Evolutionary conservation across 1,139 yeast genomes (phyloP).

Genomic region (Geotrichum phurueaensis): DNA sequence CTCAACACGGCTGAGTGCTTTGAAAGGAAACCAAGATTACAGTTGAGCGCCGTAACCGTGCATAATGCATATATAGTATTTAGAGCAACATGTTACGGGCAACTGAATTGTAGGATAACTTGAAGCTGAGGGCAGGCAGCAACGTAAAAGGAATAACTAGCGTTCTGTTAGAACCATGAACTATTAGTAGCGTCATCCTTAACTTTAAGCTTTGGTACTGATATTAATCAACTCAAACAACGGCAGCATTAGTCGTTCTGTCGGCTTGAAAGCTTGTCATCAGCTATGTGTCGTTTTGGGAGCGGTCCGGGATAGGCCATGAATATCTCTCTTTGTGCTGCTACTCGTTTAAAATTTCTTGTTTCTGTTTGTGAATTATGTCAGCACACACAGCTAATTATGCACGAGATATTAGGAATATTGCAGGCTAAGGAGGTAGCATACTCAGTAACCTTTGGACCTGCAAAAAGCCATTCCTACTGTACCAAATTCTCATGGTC

Average conservation of each 20-base stretch:
- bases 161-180: neutral
- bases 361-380: neutral
- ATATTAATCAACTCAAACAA: neutral
- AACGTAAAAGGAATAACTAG: neutral
- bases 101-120: neutral
- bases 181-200: neutral
- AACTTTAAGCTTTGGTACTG: neutral
- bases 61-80: neutral
- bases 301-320: neutral
- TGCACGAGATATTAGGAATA: neutral
- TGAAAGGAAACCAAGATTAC: neutral
- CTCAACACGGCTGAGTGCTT: neutral
- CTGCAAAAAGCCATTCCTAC: too few species aligned
- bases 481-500: too few species aligned
- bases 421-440: neutral
- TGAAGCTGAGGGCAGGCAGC: neutral
- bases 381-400: neutral
- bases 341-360: neutral
- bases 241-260: neutral
- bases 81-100: neutral
- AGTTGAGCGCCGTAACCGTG: neutral
- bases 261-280: neutral
- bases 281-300: neutral
- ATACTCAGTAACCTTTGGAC: neutral
- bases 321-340: neutral